Evolutionary conservation across 495 filamentous ascomycete genomes (phyloP).

Genomic region (Hypoxylon lenormandii): DNA sequence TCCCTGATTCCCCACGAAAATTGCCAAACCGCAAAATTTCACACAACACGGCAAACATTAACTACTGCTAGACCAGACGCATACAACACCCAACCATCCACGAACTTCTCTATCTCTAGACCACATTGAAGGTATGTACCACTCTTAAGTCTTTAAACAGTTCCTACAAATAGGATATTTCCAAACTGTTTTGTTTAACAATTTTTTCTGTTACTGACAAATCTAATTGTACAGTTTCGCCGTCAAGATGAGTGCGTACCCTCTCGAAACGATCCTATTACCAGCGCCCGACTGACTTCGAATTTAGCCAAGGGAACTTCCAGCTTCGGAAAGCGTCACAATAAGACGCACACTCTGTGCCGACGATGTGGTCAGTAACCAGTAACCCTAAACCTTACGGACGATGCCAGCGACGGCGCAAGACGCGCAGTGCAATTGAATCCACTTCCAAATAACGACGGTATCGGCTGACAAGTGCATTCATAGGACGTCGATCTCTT

Average conservation of each 20-base stretch:
- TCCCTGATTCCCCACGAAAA: constrained; percentile 50
- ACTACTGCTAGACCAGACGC: constrained; percentile 1
- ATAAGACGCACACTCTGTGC: constrained; percentile 99
- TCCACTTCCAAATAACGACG: not conserved
- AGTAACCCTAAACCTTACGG: constrained; percentile 12
- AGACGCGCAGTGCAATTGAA: constrained; percentile 12
- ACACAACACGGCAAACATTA: constrained; percentile 29
- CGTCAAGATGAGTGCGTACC: constrained; percentile 53
- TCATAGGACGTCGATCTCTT: constrained; percentile 87
- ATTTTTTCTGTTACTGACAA: constrained; percentile 33
- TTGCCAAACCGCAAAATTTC: constrained; percentile 48
- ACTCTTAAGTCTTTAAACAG: not conserved
- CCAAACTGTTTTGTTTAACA: not conserved
- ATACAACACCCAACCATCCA: constrained; percentile 11
- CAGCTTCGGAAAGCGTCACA: constrained; percentile 98
- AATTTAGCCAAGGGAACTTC: constrained; percentile 86
- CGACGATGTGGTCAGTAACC: constrained; percentile 90
- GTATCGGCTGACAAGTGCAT: constrained; percentile 41
- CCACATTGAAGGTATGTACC: constrained; percentile 45
- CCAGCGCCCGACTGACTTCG: constrained; percentile 49
- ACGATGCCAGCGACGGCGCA: constrained; percentile 1
- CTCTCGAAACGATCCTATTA: constrained; percentile 20
- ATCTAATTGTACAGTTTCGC: constrained; percentile 38
- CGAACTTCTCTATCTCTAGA: constrained; percentile 45
- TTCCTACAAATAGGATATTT: not conserved